Conservation (phyloP, 73 alveolate genomes). For the Paramecium pentaurelia region DNA sequence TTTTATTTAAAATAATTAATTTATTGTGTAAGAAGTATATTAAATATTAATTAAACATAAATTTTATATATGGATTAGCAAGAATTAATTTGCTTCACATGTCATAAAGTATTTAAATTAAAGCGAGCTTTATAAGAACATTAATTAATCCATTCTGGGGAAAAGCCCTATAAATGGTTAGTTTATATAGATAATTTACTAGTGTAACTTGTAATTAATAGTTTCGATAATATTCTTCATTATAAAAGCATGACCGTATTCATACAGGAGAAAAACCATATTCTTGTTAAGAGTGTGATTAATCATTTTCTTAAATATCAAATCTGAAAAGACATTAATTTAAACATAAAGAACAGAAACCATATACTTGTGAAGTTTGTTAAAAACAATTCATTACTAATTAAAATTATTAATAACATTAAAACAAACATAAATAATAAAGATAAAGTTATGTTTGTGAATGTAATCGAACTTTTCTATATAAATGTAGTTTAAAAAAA, state of each 20-base stretch:
- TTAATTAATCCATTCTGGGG: conserved; percentile 41
- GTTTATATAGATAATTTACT: neutral
- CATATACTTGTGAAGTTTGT: conserved; percentile 81
- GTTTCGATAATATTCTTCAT: conserved; percentile 63
- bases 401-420: conserved; percentile 30
- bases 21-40: too few species aligned
- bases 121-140: conserved; percentile 7
- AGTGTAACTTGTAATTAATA: conserved; percentile 47
- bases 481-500: conserved; percentile 46
- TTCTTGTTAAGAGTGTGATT: conserved; percentile 81
- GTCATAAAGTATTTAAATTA: neutral
- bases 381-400: conserved; percentile 22
- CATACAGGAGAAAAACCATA: conserved; percentile 92
- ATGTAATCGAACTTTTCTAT: conserved; percentile 44
- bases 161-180: conserved; percentile 44
- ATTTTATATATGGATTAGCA: neutral
- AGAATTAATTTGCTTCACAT: neutral
- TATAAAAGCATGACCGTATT: conserved; percentile 70
- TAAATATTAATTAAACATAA: neutral
- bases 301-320: conserved; percentile 73
- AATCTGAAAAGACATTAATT: conserved; percentile 88
- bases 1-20: too few species aligned
- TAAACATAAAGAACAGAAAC: conserved; percentile 90
- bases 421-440: neutral
- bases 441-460: conserved; percentile 23